Evolutionary conservation across 495 filamentous ascomycete species (phyloP).

Genomic region (Hypoxylon lenormandii): DNA sequence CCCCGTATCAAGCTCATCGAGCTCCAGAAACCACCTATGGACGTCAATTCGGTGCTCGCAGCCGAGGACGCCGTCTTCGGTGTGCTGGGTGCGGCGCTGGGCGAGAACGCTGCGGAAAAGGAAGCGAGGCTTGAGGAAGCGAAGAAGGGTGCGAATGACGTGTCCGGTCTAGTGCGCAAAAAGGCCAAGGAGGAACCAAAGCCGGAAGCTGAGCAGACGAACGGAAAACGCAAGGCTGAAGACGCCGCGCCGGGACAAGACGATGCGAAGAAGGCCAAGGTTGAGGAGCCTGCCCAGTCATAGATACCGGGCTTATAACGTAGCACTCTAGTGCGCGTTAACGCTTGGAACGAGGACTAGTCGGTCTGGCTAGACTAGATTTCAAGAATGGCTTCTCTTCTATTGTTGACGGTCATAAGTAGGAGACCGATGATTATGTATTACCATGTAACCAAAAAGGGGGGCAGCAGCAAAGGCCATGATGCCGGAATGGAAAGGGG

Average conservation of each 20-base stretch:
- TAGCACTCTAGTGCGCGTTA: too few species aligned
- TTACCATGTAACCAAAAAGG: too few species aligned
- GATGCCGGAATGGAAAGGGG: too few species aligned
- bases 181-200: conserved; percentile 66
- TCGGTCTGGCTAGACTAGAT: background rate
- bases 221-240: conserved; percentile 62
- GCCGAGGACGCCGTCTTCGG: conserved; percentile 66
- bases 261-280: conserved; percentile 56
- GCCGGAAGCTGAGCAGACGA: conserved; percentile 47
- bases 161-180: conserved; percentile 85
- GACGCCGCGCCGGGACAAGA: conserved; percentile 55
- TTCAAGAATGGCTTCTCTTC: too few species aligned
- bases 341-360: background rate
- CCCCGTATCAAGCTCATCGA: conserved; percentile 71
- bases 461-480: too few species aligned
- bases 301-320: background rate
- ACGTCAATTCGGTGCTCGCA: conserved; percentile 68
- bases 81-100: conserved; percentile 79
- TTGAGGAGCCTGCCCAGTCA: conserved; percentile 36
- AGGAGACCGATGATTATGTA: too few species aligned
- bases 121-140: conserved; percentile 79
- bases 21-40: conserved; percentile 75
- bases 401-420: too few species aligned
- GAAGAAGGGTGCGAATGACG: conserved; percentile 81
- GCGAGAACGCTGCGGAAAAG: conserved; percentile 71